These are phyloP conservation scores for Aschersonia sp. DNA, from an alignment of 2,329 filamentous ascomycete genomes.

Conservation along the genomic window DNA sequence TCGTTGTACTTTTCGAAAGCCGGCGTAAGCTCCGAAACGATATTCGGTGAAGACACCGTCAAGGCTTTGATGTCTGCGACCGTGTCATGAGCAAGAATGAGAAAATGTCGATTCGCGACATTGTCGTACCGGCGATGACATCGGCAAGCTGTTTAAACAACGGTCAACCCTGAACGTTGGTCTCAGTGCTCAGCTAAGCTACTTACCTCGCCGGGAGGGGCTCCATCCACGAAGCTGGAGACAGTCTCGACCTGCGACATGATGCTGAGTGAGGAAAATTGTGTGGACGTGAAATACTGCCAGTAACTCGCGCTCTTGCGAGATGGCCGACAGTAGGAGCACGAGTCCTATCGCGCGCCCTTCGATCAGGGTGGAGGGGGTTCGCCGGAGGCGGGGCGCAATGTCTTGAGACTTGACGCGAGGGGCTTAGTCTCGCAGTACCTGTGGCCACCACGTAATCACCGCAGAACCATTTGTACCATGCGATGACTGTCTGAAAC, in stretches of 20 bases:
- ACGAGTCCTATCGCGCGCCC: no score
- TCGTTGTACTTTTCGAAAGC: conserved; percentile 95
- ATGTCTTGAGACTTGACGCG: not conserved
- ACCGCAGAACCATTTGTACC: not conserved
- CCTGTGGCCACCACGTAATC: not conserved
- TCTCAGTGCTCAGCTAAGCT: not conserved
- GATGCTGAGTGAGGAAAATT: not conserved
- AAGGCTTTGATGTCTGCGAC: conserved; percentile 74
- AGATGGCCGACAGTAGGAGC: no score
- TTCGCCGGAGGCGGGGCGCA: not conserved
- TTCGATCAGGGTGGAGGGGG: not conserved
- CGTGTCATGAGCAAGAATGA: not conserved
- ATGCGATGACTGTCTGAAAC: not conserved
- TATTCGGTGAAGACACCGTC: conserved; percentile 51
- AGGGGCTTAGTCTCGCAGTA: not conserved
- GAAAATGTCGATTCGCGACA: not conserved
- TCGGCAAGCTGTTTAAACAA: conserved; percentile 58
- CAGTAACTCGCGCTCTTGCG: no score
- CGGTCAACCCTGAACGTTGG: not conserved
- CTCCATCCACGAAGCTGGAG: conserved; percentile 82
- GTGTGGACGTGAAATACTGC: no score
- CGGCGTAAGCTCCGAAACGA: conserved; percentile 59
- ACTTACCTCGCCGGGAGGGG: conserved; percentile 85
- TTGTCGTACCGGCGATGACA: conserved; percentile 61
- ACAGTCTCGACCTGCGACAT: conserved; percentile 32